Conservation (phyloP, 495 filamentous ascomycete genomes). For the Daldinia childiae region DNA sequence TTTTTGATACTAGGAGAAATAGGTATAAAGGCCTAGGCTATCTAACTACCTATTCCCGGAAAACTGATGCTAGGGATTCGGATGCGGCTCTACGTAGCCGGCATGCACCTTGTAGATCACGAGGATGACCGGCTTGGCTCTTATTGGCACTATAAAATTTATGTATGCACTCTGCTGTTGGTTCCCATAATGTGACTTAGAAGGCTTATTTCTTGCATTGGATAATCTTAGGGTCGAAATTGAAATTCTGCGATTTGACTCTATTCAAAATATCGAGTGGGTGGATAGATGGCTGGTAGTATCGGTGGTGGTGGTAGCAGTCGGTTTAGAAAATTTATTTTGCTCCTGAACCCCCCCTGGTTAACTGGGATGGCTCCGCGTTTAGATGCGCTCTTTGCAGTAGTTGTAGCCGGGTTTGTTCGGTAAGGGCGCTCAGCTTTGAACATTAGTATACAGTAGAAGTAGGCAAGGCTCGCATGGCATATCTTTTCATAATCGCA, state of each 20-base stretch:
- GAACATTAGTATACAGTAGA: background rate
- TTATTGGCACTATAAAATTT: slow-evolving; percentile 5
- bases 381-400: slow-evolving; percentile 18
- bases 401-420: slow-evolving; percentile 16
- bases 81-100: slow-evolving; percentile 39
- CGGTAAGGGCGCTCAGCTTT: background rate
- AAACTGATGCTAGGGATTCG: slow-evolving; percentile 15
- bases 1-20: background rate
- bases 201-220: background rate
- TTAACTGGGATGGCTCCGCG: slow-evolving; percentile 27
- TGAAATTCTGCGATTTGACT: background rate
- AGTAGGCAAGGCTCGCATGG: background rate
- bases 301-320: slow-evolving; percentile 4
- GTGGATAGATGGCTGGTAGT: slow-evolving; percentile 4
- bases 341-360: slow-evolving; percentile 5
- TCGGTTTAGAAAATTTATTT: slow-evolving; percentile 13
- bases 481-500: slow-evolving; percentile 10
- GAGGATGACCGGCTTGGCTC: slow-evolving; percentile 3
- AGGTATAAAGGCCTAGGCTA: slow-evolving; percentile 8
- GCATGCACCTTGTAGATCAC: slow-evolving; percentile 20
- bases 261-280: slow-evolving; percentile 6
- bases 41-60: slow-evolving; percentile 9
- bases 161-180: background rate
- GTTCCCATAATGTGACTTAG: background rate
- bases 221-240: slow-evolving; percentile 2